Evolutionary conservation across 192 early-diverging fungal genomes (phyloP).

Genomic region (Geranomyces michiganensis): DNA sequence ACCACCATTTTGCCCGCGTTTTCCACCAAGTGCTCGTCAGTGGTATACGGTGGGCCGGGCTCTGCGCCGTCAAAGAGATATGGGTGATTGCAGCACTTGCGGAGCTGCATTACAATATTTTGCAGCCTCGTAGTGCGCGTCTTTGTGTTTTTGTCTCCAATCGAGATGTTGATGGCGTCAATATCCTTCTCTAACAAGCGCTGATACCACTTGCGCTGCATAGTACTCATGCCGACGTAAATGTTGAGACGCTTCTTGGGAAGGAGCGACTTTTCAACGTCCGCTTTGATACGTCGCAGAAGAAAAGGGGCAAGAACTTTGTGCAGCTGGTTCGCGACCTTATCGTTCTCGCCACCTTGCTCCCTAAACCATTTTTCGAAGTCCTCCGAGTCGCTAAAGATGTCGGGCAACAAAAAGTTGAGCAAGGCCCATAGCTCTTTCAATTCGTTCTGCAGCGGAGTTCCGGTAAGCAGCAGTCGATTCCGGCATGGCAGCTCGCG

Average conservation of each 20-base stretch:
- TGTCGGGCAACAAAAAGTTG: constrained; percentile 96
- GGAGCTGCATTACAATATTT: constrained; percentile 95
- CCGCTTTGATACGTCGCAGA: constrained; percentile 65
- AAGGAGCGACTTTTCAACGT: constrained; percentile 93
- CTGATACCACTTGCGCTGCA: constrained; percentile 97
- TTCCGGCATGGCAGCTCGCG: constrained; percentile 84
- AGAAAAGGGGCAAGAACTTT: constrained; percentile 64
- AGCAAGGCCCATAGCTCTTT: constrained; percentile 99
- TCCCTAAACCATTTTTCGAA: constrained; percentile 94
- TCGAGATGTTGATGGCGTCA: constrained; percentile 87
- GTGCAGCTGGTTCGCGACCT: constrained; percentile 76
- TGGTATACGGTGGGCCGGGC: constrained; percentile 92
- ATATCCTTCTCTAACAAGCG: constrained; percentile 96
- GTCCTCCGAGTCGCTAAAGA: constrained; percentile 90
- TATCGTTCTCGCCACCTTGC: constrained; percentile 74
- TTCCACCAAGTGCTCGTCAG: constrained; percentile 91
- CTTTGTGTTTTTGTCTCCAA: constrained; percentile 76
- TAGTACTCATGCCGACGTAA: constrained; percentile 88
- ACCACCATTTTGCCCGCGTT: constrained; percentile 95
- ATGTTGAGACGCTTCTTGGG: constrained; percentile 93
- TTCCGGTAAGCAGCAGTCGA: constrained; percentile 91
- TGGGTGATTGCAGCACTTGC: constrained; percentile 85
- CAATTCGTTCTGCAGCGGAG: constrained; percentile 91
- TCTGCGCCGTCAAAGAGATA: constrained; percentile 91
- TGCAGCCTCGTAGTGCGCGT: constrained; percentile 73